Evolutionary conservation across 345 rosid genomes (phyloP).

Genomic region (Syzygium grande): DNA sequence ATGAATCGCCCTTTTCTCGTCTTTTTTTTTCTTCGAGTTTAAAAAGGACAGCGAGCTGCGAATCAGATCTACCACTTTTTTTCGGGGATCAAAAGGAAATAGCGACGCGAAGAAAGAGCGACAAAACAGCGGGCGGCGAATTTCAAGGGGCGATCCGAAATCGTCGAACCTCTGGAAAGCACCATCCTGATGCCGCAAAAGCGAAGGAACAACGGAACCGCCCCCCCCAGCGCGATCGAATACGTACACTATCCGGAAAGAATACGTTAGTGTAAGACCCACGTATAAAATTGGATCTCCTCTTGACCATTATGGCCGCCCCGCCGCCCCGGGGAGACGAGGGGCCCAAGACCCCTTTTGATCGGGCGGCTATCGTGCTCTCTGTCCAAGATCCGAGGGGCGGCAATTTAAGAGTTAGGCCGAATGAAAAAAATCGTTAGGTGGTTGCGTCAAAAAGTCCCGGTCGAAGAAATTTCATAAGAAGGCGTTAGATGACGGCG

Average conservation of each 20-base stretch:
- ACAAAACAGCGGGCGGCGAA: background rate
- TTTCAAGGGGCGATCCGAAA: background rate
- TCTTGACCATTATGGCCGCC: background rate
- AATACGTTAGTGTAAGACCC: background rate
- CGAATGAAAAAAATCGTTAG: background rate
- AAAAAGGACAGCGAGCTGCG: background rate
- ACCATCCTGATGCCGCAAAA: background rate
- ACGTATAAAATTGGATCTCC: background rate
- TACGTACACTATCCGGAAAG: background rate
- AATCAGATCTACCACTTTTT: background rate
- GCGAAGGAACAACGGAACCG: background rate
- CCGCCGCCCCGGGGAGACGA: background rate
- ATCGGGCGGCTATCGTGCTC: background rate
- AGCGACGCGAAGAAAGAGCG: background rate
- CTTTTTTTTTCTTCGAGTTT: fast-evolving
- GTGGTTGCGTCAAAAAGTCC: too few relatives aligned
- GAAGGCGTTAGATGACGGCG: background rate
- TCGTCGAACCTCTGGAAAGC: background rate
- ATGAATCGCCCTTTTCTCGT: background rate
- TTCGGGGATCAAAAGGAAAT: background rate
- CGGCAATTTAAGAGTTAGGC: background rate
- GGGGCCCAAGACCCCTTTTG: too few relatives aligned
- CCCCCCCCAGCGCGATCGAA: background rate
- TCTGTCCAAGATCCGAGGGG: background rate
- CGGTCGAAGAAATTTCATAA: too few relatives aligned